These are phyloP conservation scores for Trichoderma sp. DNA, from an alignment of 2,329 filamentous ascomycete genomes.

Conservation along the genomic window DNA sequence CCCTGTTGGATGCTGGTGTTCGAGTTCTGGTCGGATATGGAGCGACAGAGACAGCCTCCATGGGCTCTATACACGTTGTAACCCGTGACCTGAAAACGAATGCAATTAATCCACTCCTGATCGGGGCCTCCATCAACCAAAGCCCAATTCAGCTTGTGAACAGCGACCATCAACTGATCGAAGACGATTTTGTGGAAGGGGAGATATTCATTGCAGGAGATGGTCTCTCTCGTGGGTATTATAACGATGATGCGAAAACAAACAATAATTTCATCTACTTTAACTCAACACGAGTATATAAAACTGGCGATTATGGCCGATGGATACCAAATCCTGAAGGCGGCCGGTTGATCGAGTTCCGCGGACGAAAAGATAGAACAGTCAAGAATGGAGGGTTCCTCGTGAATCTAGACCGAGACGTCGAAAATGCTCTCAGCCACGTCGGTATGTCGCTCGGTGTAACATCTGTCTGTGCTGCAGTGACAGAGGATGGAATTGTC, in stretches of 20 bases:
- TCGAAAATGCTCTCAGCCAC: constrained; percentile 6
- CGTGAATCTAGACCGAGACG: constrained; percentile 19
- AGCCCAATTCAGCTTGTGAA: background rate
- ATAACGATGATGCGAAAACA: constrained; percentile 1
- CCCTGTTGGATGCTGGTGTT: constrained; percentile 10
- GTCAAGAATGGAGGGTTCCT: constrained; percentile 19
- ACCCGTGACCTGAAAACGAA: background rate
- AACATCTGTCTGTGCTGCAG: background rate
- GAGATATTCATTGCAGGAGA: constrained; percentile 17
- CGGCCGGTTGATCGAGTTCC: constrained; percentile 15
- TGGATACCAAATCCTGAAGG: constrained; percentile 4
- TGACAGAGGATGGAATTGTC: constrained; percentile 15
- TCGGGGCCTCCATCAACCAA: background rate
- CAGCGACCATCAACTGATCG: background rate
- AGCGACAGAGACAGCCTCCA: constrained; percentile 14
- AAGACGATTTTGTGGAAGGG: background rate
- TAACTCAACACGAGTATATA: background rate
- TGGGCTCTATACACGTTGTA: constrained; percentile 11
- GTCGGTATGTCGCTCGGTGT: background rate
- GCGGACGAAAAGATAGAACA: constrained; percentile 17
- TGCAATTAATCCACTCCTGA: background rate
- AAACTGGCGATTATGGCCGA: constrained; percentile 13
- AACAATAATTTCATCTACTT: background rate
- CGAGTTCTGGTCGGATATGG: constrained; percentile 15
- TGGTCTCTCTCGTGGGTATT: constrained; percentile 12